These are phyloP conservation scores for Pleurotus pulmonarius DNA, from an alignment of 768 basidiomycete genomes.

Conservation along the genomic window DNA sequence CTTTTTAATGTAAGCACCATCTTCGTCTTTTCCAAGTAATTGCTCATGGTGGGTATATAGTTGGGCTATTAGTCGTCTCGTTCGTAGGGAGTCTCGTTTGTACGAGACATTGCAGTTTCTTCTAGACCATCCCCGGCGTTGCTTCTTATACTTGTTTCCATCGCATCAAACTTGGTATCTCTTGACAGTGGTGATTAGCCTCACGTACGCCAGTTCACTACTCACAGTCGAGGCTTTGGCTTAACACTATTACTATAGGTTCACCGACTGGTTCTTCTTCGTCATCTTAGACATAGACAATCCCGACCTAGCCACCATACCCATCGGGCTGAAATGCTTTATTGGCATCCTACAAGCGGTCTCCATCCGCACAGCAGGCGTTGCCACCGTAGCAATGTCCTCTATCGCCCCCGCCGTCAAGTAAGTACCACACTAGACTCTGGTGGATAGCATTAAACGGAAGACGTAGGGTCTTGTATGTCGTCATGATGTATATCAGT, in stretches of 20 bases:
- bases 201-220: not conserved
- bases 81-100: slow-evolving; percentile 53
- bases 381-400: slow-evolving; percentile 65
- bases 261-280: slow-evolving; percentile 87
- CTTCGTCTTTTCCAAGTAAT: too few species aligned
- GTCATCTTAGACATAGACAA: slow-evolving; percentile 85
- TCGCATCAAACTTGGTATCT: slow-evolving; percentile 95
- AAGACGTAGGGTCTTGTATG: slow-evolving; percentile 26
- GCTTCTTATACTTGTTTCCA: slow-evolving; percentile 88
- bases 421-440: slow-evolving; percentile 34
- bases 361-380: slow-evolving; percentile 88
- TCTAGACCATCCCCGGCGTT: slow-evolving; percentile 89
- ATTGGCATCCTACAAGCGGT: slow-evolving; percentile 76
- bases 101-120: slow-evolving; percentile 86
- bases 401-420: slow-evolving; percentile 84
- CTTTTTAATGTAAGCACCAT: slow-evolving; percentile 63
- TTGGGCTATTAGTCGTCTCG: slow-evolving; percentile 65
- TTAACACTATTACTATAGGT: slow-evolving; percentile 38
- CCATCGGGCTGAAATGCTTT: slow-evolving; percentile 64
- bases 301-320: slow-evolving; percentile 54
- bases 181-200: slow-evolving; percentile 66
- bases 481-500: slow-evolving; percentile 92
- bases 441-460: too few species aligned
- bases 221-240: too few species aligned
- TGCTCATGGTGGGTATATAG: slow-evolving; percentile 31